Evolutionary conservation across 2,329 filamentous ascomycete species (phyloP), one percentile per base, ranked within the genome.

Genomic region (Fusarium sp.): DNA sequence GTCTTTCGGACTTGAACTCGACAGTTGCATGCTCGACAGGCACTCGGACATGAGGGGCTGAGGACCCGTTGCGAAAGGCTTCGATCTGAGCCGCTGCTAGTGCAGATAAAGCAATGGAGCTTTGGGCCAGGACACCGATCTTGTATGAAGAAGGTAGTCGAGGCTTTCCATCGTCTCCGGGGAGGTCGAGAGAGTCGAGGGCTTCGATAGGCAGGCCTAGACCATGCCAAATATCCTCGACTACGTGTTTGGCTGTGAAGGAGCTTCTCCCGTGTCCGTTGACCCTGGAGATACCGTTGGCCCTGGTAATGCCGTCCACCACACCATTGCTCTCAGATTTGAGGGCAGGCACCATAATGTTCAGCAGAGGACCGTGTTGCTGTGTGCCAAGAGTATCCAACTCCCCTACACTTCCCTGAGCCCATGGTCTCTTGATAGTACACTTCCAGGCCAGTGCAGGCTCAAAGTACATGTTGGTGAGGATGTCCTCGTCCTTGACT

Each of bases 1-100:
- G 74, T 1, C 81, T 75, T 65, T 87, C 85, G 0, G 85, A 87
- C 20, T 82, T 81, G 76, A 86, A 89, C 65, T 88, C 86, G 4
- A 82, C 72, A 6, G 78, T 75, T 0, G 86, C 85, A 65, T 86
- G 83, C 20, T 80, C 75, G 0, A 80, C 76, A 1, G 81, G 77
- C 0, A 87, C 82, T 1, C 71, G 79, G 2, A 86, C 81, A 0
- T 25, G 65, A 0, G 83, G 80, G 0, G 82, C 61, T 0, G 64
- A 1, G 0, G 33, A 23, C 0, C 58, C 6, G 8, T 78, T 76
- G 3, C 80, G 78, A 1, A 74, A 36, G 1, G 82, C 76, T 62
- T 83, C 77, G 11, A 86, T 73, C 8, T 84, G 77, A 0, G 85
- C 81, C 2, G 86, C 86, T 0, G 81, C 73, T 0, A 89, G 77